Evolutionary conservation across 805 yeast species (phyloP).

Genomic region (Vanderwaltozyma verrucispora): DNA sequence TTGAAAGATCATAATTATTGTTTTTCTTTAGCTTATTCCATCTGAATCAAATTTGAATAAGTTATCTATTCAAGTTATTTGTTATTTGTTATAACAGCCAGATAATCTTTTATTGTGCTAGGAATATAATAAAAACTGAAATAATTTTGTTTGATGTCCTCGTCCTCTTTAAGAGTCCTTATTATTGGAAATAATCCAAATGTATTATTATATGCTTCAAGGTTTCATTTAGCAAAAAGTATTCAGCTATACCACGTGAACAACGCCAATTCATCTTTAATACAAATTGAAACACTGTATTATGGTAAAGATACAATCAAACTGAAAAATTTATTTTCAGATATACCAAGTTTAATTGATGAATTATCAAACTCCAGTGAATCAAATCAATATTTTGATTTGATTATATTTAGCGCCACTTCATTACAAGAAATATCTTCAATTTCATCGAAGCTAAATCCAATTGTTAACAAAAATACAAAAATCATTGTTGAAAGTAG

Average conservation of each 20-base stretch:
- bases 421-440: slow-evolving; percentile 44
- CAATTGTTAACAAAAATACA: slow-evolving; percentile 34
- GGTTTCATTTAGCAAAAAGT: slow-evolving; percentile 28
- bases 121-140: too few species aligned
- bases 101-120: too few species aligned
- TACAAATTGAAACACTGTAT: slow-evolving; percentile 17
- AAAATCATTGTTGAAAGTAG: slow-evolving; percentile 57
- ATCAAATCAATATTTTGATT: slow-evolving; percentile 28
- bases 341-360: slow-evolving; percentile 12
- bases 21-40: too few species aligned
- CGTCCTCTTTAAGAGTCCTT: slow-evolving; percentile 22
- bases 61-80: too few species aligned
- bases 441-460: slow-evolving; percentile 30
- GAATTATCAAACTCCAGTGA: slow-evolving; percentile 2
- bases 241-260: slow-evolving; percentile 26
- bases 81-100: too few species aligned
- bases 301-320: slow-evolving; percentile 21
- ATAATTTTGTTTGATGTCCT: too few species aligned
- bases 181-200: slow-evolving; percentile 25
- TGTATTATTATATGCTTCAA: slow-evolving; percentile 22
- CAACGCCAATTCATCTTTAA: slow-evolving; percentile 15
- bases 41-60: too few species aligned
- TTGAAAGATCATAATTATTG: too few species aligned
- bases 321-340: slow-evolving; percentile 20
- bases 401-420: slow-evolving; percentile 36